Conservation (phyloP, 192 early-diverging fungal genomes). For the Chytriomyces sp. region DNA sequence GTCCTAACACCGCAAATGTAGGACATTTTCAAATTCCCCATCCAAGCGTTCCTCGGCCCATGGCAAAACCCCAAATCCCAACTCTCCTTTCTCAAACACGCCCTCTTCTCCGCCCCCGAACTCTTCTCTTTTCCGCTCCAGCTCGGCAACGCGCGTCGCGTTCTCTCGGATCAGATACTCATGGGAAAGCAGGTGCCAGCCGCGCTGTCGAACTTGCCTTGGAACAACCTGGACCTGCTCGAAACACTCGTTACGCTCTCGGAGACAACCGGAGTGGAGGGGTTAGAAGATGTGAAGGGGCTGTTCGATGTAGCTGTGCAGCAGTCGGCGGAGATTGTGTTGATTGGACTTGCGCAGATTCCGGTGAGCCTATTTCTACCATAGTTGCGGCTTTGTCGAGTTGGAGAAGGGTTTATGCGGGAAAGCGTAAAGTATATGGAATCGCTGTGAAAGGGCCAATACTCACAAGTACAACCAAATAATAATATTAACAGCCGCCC, state of each 20-base stretch:
- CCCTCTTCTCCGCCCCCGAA: constrained; percentile 59
- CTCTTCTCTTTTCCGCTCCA: constrained; percentile 52
- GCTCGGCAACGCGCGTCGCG: background rate
- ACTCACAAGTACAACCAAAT: background rate
- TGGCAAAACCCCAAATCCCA: constrained; percentile 76
- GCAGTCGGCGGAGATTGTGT: constrained; percentile 71
- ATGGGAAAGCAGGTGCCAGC: constrained; percentile 27
- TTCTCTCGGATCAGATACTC: constrained; percentile 1
- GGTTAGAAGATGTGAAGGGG: constrained; percentile 60
- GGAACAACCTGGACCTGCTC: constrained; percentile 75
- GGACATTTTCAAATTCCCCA: constrained; percentile 67
- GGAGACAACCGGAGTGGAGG: constrained; percentile 47
- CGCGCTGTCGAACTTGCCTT: constrained; percentile 54
- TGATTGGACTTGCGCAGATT: constrained; percentile 72
- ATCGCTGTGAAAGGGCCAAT: too few species aligned
- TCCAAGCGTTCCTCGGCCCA: constrained; percentile 67
- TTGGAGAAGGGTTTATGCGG: too few species aligned
- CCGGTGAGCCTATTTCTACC: constrained; percentile 40
- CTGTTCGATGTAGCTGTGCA: constrained; percentile 65
- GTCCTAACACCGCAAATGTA: constrained; percentile 25
- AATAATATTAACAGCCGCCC: constrained; percentile 34
- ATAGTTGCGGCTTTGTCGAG: background rate
- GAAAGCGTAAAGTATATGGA: too few species aligned
- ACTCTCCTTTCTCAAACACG: constrained; percentile 67
- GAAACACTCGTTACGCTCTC: constrained; percentile 61